Evolutionary conservation across 352 stramenopile species (phyloP), one percentile per base, ranked within the genome.

Genomic region (Pythium myriotylum): DNA sequence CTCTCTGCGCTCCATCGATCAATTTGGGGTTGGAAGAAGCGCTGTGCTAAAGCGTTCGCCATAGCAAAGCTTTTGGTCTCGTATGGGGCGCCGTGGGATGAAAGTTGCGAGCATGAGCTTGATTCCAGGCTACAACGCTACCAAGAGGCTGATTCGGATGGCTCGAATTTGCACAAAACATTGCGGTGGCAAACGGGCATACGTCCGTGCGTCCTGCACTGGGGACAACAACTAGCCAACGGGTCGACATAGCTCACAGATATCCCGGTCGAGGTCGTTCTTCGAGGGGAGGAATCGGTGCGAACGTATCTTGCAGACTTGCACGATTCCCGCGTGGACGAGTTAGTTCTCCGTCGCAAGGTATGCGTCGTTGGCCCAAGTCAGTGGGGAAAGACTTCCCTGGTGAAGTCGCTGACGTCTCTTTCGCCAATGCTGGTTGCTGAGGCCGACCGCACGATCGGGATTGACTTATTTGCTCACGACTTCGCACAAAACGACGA

Each of bases 351-450:
- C 17, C 68, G 64, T 12, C 57, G 32, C 16, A 79, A 79, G 32
- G 41, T 76, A 0, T 74, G 71, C 29, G 58, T 79, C 9, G 48
- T 74, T 16, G 71, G 71, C 14, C 61, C 63, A 12, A 79, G 56
- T 12, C 33, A 51, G 13, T 73, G 59, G 64, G 67, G 71, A 4
- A 79, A 76, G 37, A 79, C 71, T 0, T 76, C 67, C 32, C 53
- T 79, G 39, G 68, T 76, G 42, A 70, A 70, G 33, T 74, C 56
- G 32, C 54, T 76, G 8, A 65, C 35, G 13, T 49, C 37, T n/a
- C 54, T 58, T n/a, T 13, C 35, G 20, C 29, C 57, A 2, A 57
- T 37, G 1, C 49, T 73, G 4, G 56, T 59, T 24, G 17, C 17
- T 12, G 33, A 50, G 16, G 55, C 65, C 27, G 32, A 61, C 17